These are phyloP conservation scores for Afroboletus lepidellus DNA, from an alignment of 1,284 basidiomycete genomes.

Conservation along the genomic window DNA sequence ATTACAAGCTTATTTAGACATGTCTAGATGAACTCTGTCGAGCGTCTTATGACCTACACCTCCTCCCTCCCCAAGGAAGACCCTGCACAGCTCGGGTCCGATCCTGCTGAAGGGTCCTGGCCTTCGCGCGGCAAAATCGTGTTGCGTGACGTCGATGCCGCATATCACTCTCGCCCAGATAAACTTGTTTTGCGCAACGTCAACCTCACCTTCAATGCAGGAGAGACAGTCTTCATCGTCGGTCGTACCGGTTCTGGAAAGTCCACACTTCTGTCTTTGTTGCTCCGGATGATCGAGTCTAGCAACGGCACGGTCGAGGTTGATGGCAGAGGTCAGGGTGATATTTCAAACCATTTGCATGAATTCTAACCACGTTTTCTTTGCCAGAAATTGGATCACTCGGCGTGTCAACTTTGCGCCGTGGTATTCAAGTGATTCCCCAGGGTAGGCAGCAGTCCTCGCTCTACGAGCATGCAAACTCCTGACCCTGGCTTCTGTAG, in stretches of 20 bases:
- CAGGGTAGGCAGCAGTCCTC: conserved; percentile 19
- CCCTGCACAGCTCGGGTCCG: conserved; percentile 20
- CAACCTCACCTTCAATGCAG: conserved; percentile 75
- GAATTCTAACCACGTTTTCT: not conserved
- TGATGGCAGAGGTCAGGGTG: conserved; percentile 27
- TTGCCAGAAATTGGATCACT: conserved; percentile 28
- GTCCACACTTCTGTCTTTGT: conserved; percentile 63
- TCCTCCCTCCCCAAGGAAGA: conserved; percentile 26
- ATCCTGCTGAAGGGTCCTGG: conserved; percentile 25
- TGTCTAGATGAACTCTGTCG: conserved; percentile 32
- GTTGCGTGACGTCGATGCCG: conserved; percentile 51
- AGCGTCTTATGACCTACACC: conserved; percentile 31
- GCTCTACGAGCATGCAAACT: not conserved
- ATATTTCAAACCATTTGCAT: not conserved
- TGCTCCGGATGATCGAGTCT: conserved; percentile 32
- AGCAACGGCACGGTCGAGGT: conserved; percentile 28
- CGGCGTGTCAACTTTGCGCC: conserved; percentile 29
- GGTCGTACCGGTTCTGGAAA: conserved; percentile 92
- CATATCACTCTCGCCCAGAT: conserved; percentile 82
- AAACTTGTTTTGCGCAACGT: conserved; percentile 62
- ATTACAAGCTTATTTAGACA: conserved; percentile 2
- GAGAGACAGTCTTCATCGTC: conserved; percentile 91
- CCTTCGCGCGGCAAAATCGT: conserved; percentile 27
- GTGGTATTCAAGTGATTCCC: conserved; percentile 31
- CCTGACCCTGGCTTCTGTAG: conserved; percentile 9